Evolutionary conservation across 2,329 filamentous ascomycete genomes (phyloP).

Genomic region (Didymellaceae sp.): DNA sequence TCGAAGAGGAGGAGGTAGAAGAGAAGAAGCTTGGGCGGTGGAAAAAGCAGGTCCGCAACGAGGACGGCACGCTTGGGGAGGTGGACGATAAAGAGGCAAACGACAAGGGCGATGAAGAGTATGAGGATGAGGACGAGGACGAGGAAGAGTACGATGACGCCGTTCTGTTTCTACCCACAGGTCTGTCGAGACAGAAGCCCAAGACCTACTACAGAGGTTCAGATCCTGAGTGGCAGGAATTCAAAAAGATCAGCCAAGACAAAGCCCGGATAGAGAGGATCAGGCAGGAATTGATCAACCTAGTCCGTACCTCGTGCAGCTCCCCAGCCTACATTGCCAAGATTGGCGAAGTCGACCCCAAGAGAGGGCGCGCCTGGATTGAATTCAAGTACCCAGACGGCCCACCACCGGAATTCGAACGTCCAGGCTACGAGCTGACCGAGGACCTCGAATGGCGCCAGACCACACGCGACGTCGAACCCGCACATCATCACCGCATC

Average conservation of each 20-base stretch:
- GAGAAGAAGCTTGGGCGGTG: slow-evolving; percentile 9
- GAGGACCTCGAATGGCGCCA: slow-evolving; percentile 46
- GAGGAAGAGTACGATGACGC: slow-evolving; percentile 41
- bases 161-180: slow-evolving; percentile 57
- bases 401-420: slow-evolving; percentile 57
- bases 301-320: slow-evolving; percentile 38
- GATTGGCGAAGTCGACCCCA: slow-evolving; percentile 50
- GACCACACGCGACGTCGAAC: slow-evolving; percentile 37
- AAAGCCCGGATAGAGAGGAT: slow-evolving; percentile 48
- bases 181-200: slow-evolving; percentile 50
- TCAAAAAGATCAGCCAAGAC: slow-evolving; percentile 55
- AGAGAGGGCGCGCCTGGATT: slow-evolving; percentile 55
- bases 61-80: slow-evolving; percentile 23
- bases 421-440: slow-evolving; percentile 52
- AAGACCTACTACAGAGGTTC: slow-evolving; percentile 55
- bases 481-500: slow-evolving; percentile 48
- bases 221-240: slow-evolving; percentile 63
- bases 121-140: slow-evolving; percentile 31
- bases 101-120: slow-evolving; percentile 37
- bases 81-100: slow-evolving; percentile 30
- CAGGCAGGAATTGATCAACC: slow-evolving; percentile 47
- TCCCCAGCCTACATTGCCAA: background rate
- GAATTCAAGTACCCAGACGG: slow-evolving; percentile 57
- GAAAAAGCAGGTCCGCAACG: slow-evolving; percentile 10
- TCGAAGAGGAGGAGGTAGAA: slow-evolving; percentile 28